Percentiles rank a stretch among this genome's conserved stretches.
These are phyloP conservation scores for Taphrina communis DNA, from an alignment of 1,139 yeast genomes.

Conservation along the genomic window DNA sequence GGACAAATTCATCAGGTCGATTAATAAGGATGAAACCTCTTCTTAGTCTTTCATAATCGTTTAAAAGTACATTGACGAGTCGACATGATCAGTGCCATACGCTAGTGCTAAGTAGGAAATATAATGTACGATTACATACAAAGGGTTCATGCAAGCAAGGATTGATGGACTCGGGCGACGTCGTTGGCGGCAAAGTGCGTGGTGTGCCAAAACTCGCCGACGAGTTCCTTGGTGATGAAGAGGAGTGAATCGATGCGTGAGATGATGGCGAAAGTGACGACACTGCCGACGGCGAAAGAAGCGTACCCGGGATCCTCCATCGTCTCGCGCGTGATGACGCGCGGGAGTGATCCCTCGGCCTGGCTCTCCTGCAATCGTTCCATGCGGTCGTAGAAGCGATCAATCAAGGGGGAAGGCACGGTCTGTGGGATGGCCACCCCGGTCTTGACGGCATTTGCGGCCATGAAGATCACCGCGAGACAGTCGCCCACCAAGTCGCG, in stretches of 20 bases:
- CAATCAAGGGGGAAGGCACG: slow-evolving; percentile 49
- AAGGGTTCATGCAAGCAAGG: background rate
- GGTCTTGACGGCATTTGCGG: slow-evolving; percentile 48
- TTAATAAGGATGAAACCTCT: no score
- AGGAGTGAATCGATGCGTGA: slow-evolving; percentile 49
- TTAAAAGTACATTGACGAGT: no score
- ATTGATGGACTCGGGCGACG: background rate
- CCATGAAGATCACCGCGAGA: slow-evolving; percentile 49
- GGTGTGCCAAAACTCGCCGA: slow-evolving; percentile 49
- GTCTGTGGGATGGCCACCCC: slow-evolving; percentile 49
- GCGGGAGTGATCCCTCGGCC: slow-evolving; percentile 41
- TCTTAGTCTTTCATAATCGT: no score
- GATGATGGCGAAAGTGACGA: slow-evolving; percentile 48
- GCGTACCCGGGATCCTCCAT: slow-evolving; percentile 47
- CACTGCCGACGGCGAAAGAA: slow-evolving; percentile 47
- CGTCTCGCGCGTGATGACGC: slow-evolving; percentile 29
- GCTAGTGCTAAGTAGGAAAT: background rate
- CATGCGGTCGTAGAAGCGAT: slow-evolving; percentile 44
- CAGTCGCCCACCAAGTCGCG: slow-evolving; percentile 48
- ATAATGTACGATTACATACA: background rate
- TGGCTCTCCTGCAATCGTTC: slow-evolving; percentile 36
- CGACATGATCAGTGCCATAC: background rate
- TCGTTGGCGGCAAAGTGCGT: slow-evolving; percentile 1
- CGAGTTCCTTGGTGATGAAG: slow-evolving; percentile 49
- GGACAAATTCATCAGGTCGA: slow-evolving; percentile 48